phyloP scores from a whole-genome alignment of 1,284 basidiomycete genomes.

The Ganoderma multipileum region DNA sequence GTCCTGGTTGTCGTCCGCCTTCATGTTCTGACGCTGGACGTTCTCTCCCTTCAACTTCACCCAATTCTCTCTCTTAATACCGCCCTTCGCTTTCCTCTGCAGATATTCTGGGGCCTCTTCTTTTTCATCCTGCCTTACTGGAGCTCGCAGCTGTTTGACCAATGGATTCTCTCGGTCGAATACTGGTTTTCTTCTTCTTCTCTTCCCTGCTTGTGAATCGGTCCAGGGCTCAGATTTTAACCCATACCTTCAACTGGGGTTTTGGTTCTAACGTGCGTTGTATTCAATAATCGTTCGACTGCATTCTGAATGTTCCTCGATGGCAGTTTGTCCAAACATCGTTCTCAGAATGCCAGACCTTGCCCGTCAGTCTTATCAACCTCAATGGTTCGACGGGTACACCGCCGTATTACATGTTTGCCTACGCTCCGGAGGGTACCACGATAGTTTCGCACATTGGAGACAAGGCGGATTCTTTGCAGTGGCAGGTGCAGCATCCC shows the following conservation, averaged over 20 bases:
- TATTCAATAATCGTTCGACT: neutral
- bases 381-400: slow-evolving; percentile 36
- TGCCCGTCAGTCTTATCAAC: slow-evolving; percentile 26
- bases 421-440: slow-evolving; percentile 49
- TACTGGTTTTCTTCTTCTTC: slow-evolving; percentile 22
- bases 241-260: slow-evolving; percentile 35
- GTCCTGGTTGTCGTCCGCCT: slow-evolving; percentile 31
- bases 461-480: slow-evolving; percentile 44
- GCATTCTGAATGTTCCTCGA: neutral
- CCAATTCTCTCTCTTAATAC: slow-evolving; percentile 5
- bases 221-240: slow-evolving; percentile 20
- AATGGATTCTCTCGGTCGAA: slow-evolving; percentile 32
- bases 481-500: slow-evolving; percentile 52
- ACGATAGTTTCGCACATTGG: slow-evolving; percentile 51
- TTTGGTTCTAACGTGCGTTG: slow-evolving; percentile 32
- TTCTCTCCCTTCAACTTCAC: slow-evolving; percentile 22
- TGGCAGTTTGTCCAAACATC: slow-evolving; percentile 24
- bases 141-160: slow-evolving; percentile 6
- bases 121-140: slow-evolving; percentile 18
- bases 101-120: slow-evolving; percentile 10
- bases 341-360: slow-evolving; percentile 33
- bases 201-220: slow-evolving; percentile 18
- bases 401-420: slow-evolving; percentile 59
- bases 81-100: slow-evolving; percentile 4
- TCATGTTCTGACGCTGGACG: slow-evolving; percentile 35